phyloP scores from a whole-genome alignment of 805 yeast species.

The Starmerella cellae region DNA sequence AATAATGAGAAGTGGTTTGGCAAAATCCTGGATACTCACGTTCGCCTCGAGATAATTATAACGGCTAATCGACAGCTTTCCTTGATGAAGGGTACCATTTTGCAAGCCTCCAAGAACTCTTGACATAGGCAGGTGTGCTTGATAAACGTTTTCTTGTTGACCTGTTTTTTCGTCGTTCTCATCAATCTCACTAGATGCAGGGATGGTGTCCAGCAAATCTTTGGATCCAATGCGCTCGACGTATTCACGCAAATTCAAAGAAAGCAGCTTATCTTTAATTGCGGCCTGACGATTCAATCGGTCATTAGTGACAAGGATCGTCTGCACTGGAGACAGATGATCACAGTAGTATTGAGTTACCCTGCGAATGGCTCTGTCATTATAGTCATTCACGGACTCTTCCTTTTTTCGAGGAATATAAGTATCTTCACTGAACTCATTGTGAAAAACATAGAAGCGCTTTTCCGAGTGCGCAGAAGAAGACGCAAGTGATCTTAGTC shows the following conservation, averaged over 20 bases:
- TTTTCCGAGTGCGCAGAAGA: conserved; percentile 39
- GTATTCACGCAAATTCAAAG: conserved; percentile 54
- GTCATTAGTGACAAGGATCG: conserved; percentile 58
- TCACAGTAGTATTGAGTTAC: conserved; percentile 56
- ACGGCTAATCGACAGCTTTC: conserved; percentile 63
- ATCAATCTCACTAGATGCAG: conserved; percentile 51
- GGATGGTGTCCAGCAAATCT: conserved; percentile 46
- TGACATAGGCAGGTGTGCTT: conserved; percentile 66
- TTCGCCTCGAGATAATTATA: conserved; percentile 84
- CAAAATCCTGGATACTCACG: conserved; percentile 54
- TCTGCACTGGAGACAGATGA: conserved; percentile 39
- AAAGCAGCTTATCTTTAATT: conserved; percentile 37
- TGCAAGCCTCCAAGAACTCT: conserved; percentile 83
- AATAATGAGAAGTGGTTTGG: conserved; percentile 65
- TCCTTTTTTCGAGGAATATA: conserved; percentile 46
- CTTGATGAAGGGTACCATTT: conserved; percentile 78
- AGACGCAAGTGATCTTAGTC: conserved; percentile 65
- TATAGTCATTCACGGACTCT: conserved; percentile 76
- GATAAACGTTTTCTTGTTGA: conserved; percentile 46
- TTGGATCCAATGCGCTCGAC: conserved; percentile 50
- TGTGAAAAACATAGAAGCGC: conserved; percentile 81
- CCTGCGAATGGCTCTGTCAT: conserved; percentile 77
- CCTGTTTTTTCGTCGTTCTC: conserved; percentile 22
- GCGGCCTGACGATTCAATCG: conserved; percentile 50
- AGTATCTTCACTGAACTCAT: conserved; percentile 71